These are phyloP conservation scores for Backusella westeae DNA, from an alignment of 192 early-diverging fungal genomes.

Conservation along the genomic window DNA sequence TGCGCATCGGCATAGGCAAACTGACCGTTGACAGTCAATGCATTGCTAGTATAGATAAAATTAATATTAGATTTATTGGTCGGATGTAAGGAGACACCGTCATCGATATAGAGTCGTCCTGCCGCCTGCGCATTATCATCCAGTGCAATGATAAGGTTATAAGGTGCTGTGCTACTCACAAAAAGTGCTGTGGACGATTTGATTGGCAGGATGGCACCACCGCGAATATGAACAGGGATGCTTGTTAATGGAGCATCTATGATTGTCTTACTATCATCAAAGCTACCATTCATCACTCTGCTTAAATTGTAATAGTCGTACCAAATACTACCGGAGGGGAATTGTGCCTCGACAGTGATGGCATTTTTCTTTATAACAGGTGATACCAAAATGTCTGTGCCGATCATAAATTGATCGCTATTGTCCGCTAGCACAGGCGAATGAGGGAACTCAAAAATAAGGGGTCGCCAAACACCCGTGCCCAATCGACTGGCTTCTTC, in stretches of 20 bases:
- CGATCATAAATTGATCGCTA: slow-evolving; percentile 63
- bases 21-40: slow-evolving; percentile 17
- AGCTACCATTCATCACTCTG: not conserved
- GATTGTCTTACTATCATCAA: slow-evolving; percentile 14
- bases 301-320: slow-evolving; percentile 55
- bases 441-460: slow-evolving; percentile 52
- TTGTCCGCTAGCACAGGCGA: slow-evolving; percentile 31
- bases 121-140: slow-evolving; percentile 42
- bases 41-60: slow-evolving; percentile 6
- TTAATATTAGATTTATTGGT: slow-evolving; percentile 13
- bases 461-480: slow-evolving; percentile 50
- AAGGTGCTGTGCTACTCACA: slow-evolving; percentile 37
- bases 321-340: slow-evolving; percentile 60
- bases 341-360: slow-evolving; percentile 55
- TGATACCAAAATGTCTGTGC: slow-evolving; percentile 53
- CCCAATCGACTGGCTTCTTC: slow-evolving; percentile 49
- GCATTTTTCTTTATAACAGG: slow-evolving; percentile 50
- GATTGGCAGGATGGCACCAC: slow-evolving; percentile 56
- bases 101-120: slow-evolving; percentile 60
- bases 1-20: slow-evolving; percentile 17
- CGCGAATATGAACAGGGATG: slow-evolving; percentile 60
- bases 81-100: slow-evolving; percentile 50
- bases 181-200: slow-evolving; percentile 44
- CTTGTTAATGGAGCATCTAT: slow-evolving; percentile 50
- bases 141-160: slow-evolving; percentile 53